Conservation (phyloP, 345 rosid species). For the Jatropha curcas region DNA sequence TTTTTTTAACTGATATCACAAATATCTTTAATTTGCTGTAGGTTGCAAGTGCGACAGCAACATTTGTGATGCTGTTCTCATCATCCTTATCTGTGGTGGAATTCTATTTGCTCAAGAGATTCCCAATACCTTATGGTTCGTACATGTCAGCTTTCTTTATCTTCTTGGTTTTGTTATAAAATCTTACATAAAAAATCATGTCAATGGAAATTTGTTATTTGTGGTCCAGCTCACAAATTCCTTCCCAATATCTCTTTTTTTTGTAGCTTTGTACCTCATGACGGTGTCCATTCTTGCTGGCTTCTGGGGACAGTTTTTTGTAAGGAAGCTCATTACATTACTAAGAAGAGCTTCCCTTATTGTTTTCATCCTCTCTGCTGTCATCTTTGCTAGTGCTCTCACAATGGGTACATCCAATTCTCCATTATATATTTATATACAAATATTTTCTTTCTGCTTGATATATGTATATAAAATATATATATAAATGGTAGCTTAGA, state of each 20-base stretch:
- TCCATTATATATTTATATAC: background rate
- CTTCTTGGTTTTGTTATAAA: background rate
- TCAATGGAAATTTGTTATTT: background rate
- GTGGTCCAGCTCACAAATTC: background rate
- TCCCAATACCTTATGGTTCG: constrained; percentile 96
- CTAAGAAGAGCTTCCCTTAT: constrained; percentile 66
- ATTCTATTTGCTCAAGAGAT: constrained; percentile 87
- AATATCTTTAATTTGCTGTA: constrained; percentile 15
- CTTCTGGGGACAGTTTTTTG: constrained; percentile 83
- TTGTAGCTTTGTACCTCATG: constrained; percentile 70
- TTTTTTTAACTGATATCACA: background rate
- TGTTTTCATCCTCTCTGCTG: constrained; percentile 75
- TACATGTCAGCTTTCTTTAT: constrained; percentile 4
- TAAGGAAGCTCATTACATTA: constrained; percentile 57
- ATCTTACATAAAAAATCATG: background rate
- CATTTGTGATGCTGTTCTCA: constrained; percentile 97
- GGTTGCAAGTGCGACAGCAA: constrained; percentile 98
- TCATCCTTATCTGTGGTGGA: constrained; percentile 95
- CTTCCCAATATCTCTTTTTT: background rate
- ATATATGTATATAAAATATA: no score
- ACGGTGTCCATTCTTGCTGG: constrained; percentile 69
- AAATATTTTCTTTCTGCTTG: no score
- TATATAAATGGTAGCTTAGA: no score
- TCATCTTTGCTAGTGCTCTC: constrained; percentile 79
- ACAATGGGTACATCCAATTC: constrained; percentile 58